Evolutionary conservation across 2,329 filamentous ascomycete species (phyloP).

Genomic region (Diaporthe batatas): DNA sequence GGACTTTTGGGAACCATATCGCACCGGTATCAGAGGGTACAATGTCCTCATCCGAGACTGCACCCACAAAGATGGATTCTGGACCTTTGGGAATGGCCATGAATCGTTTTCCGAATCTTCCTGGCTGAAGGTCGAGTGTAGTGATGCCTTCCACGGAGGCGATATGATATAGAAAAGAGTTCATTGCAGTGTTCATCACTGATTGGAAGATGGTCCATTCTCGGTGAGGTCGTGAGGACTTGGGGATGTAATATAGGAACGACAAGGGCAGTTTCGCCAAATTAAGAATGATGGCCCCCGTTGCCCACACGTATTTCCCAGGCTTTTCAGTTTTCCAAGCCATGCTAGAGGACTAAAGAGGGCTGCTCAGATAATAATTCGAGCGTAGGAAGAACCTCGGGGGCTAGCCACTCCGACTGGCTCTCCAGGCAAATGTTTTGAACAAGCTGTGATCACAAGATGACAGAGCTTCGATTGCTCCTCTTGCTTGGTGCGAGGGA

Average conservation of each 20-base stretch:
- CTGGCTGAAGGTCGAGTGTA: not conserved
- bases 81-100: not conserved
- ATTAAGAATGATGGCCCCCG: not conserved
- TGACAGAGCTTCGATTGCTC: too few species aligned
- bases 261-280: not conserved
- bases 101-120: not conserved
- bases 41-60: not conserved
- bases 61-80: not conserved
- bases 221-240: not conserved
- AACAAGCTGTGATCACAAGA: too few species aligned
- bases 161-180: not conserved
- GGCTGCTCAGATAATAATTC: too few species aligned
- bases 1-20: not conserved
- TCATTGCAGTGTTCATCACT: not conserved
- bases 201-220: not conserved
- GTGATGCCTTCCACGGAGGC: not conserved
- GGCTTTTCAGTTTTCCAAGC: not conserved
- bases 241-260: not conserved
- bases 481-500: too few species aligned
- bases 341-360: not conserved
- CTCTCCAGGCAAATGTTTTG: too few species aligned
- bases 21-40: not conserved
- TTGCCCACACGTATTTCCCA: not conserved
- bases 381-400: too few species aligned
- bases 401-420: too few species aligned